Evolutionary conservation across 2,329 filamentous ascomycete species (phyloP), one percentile per base, ranked within the genome.

Genomic region (Colletotrichum sp.): DNA sequence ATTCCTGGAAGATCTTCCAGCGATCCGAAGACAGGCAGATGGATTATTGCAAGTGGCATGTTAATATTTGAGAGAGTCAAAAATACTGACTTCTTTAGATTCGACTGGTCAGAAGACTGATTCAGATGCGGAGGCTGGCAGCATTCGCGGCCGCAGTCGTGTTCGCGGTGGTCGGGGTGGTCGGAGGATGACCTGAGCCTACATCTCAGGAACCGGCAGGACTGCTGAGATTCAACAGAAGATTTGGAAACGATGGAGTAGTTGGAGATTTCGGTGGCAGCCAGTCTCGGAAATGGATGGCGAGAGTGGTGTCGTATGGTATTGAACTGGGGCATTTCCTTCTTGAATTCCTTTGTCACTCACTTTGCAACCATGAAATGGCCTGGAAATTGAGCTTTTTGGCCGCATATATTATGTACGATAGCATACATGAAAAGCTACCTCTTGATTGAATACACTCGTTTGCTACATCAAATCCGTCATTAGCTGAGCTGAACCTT

Each of bases 41-140:
- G 44, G 44, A 52, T 52, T 22, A 52, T 22, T 52, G 44, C n/a
- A 52, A 52, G 44, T 52, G 11, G 6, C 11, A 9, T 8, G 9
- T 6, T 2, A 0, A 22, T 8, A 0, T 22, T 49, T n/a, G n/a
- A 4, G 8, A 12, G 3, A 6, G 1, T 22, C n/a, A 13, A 6
- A 13, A 49, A 49, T 3, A 22, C 44, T 52, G 44, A 52, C 44
- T 52, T 13, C 19, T 22, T 3, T 52, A 52, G 44, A 13, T 22
- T 49, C 44, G 13, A 49, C n/a, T 49, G n/a, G 6, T 22, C n/a
- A 49, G 6, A 22, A 13, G 11, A n/a, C 11, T 13, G 3, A 13
- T 52, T 52, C n/a, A 1, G 1, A 52, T 13, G 44, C 11, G n/a
- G n/a, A n/a, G 12, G 6, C 44, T 52, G 1, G 5, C 3, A 1